Evolutionary conservation across 1,284 basidiomycete species (phyloP), one percentile per base, ranked within the genome.

Genomic region (Ceratobasidium sp.): DNA sequence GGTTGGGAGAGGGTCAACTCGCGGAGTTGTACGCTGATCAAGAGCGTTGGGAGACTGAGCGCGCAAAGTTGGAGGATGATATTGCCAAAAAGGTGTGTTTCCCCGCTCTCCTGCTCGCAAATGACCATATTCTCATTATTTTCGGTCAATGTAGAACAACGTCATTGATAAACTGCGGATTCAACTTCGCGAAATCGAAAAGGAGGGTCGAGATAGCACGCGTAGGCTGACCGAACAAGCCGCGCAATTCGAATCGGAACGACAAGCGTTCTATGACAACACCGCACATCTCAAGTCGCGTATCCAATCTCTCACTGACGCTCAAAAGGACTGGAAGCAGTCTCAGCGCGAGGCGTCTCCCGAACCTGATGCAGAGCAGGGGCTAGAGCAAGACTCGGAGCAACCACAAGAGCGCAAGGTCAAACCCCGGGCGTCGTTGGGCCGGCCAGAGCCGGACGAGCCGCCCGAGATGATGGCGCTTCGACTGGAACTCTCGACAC

Each of bases 261-360:
- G 92, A 56, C 92, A 94, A 81, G 88, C 92, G 16, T 92, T 93
- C 80, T 94, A 93, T 79, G 92, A 94, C 82, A 93, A 92, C 79
- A 92, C 94, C 78, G 91, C 93, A 80, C 92, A 94, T 82, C 88
- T 94, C 73, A 94, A 93, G 81, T 94, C 92, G 56, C 91, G 92
- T 74, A 94, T 94, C 65, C 90, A 92, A 79, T 92, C 91, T 2
- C 86, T 94, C 39, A 85, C 86, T 2, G 89, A 92, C 76, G 85
- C 87, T 51, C 87, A 90, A 75, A 92, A 86, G 79, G 74, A 75
- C 6, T 53, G 49, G 49, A 63, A 59, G 39, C 49, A 73, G 46
- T 34, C 34, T 19, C 54, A 61, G 11, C 58, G 59, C 14, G 54
- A 62, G 16, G 53, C n/a, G 9, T 51, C 48, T 8, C 53, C 24